Evolutionary conservation across 2,329 filamentous ascomycete genomes (phyloP), one percentile per base, ranked within the genome.

Genomic region (Ophiosphaerella narmari): DNA sequence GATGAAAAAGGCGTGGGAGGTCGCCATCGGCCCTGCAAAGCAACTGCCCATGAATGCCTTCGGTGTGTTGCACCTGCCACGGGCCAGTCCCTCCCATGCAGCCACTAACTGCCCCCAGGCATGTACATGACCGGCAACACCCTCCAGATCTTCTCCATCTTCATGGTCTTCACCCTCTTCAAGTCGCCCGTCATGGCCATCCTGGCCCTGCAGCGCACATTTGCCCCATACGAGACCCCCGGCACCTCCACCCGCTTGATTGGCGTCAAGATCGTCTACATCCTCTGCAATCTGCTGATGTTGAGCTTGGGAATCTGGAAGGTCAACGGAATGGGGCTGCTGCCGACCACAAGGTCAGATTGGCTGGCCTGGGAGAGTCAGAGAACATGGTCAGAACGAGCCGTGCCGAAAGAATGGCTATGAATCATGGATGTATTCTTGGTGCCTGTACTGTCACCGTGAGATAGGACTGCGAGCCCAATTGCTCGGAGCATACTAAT

Each of bases 111-210:
- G 23, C 47, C 46, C 26, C 6, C 24, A 75, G 73, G 73, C 87
- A 97, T 97, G 91, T 99, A 99, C 82, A 99, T 99, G 94, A 95
- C 93, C 29, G 94, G 94, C 67, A 99, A 97, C 78, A 91, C 90
- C 54, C 84, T 99, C 39, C 94, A 99, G 74, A 97, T 99, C 61
- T 99, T 99, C 80, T 95, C 89, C 76, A 97, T 99, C 76, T 97
- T 97, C 91, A 99, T 97, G 92, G 93, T 97, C 14, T 92, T 93
- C 67, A 97, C 97, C 89, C 87, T 96, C 39, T 99, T 99, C 82
- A 97, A 97, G 81, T 95, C 90, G 61, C 94, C 94, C 8, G 82
- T 99, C 53, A 85, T 90, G 74, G 94, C 92, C 31, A 78, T 97
- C 39, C 76, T 96, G 53, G 85, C 80, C 61, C 93, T 93, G 40